phyloP scores from a whole-genome alignment of 306 rosid species.

The Cyclanthera cordifolia region DNA sequence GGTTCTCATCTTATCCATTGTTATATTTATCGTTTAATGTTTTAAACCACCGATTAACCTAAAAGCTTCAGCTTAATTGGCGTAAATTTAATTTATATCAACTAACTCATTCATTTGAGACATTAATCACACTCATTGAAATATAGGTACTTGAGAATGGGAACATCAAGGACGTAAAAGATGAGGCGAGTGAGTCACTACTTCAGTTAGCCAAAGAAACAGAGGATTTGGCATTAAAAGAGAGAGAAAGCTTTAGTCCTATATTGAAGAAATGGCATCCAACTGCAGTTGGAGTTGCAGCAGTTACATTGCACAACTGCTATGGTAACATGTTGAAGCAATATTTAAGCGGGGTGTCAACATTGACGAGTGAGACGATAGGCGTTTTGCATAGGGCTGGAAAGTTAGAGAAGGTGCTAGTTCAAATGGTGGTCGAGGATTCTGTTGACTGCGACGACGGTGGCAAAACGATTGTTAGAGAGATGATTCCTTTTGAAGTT shows the following conservation, averaged over 20 bases:
- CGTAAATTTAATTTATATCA: no score
- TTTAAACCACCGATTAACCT: no score
- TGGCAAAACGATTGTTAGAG: constrained; percentile 46
- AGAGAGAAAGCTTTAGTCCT: constrained; percentile 65
- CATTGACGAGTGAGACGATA: constrained; percentile 42
- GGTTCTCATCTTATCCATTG: constrained; percentile 27
- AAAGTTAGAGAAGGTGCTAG: constrained; percentile 61
- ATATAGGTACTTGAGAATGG: constrained; percentile 40
- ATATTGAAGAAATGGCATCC: constrained; percentile 57
- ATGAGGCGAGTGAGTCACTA: constrained; percentile 34
- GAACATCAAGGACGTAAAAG: constrained; percentile 33
- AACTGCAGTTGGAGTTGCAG: constrained; percentile 55
- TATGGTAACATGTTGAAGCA: constrained; percentile 63
- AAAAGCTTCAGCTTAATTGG: no score
- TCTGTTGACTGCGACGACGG: constrained; percentile 58
- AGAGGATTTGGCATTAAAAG: constrained; percentile 59
- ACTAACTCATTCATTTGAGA: no score
- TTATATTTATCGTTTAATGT: no score
- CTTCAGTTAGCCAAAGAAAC: constrained; percentile 69
- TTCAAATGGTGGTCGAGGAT: constrained; percentile 83
- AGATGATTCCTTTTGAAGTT: constrained; percentile 85
- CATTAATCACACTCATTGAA: background rate
- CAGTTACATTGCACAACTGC: constrained; percentile 63
- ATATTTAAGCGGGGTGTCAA: constrained; percentile 41
- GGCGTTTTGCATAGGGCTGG: constrained; percentile 62